Evolutionary conservation across 2,329 filamentous ascomycete species (phyloP), one percentile per base, ranked within the genome.

Genomic region (Talaromyces amestolkiae): DNA sequence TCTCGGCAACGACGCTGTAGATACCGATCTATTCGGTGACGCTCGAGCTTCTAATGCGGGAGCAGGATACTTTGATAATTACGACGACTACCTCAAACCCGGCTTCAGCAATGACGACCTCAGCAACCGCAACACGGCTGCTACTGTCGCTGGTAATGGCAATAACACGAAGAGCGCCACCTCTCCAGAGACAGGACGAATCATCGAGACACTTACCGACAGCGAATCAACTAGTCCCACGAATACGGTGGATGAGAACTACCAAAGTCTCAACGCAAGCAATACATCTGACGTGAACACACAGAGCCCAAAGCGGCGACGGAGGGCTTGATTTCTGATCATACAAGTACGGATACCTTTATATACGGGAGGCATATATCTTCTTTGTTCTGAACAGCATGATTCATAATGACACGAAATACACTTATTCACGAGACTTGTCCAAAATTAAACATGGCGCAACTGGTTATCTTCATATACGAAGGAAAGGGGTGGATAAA

Each of bases 171-270:
- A 65, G 10, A 66, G 63, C 58, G 66, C 64, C 22, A 67, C 65
- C 54, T 68, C 69, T 35, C 63, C 68, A n/a, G 74, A 76, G 31
- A 68, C 75, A 2, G 74, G 74, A 10, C 71, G 74, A 5, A 75
- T 79, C 17, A 74, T 81, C 31, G 80, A 82, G 68, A 77, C 79
- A 15, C 71, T 81, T 67, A 79, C 80, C 10, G 80, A 80, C 68
- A 81, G 80, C 64, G 79, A 81, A 68, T 68, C 74, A 11, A 78
- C 79, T 1, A 81, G 79, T 64, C 80, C 80, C 10, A 72, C 75
- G 19, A 74, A 73, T 31, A 73, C 74, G 4, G 68, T 73, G 13
- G 78, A 77, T 49, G 76, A 78, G 22, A 72, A 66, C 37, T 19
- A 67, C 9, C 69, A 69, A 61, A 33, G n/a, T 7, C 19, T 63